These are phyloP conservation scores for Metarhizium robertsii DNA, from an alignment of 2,329 filamentous ascomycete species.

Conservation along the genomic window DNA sequence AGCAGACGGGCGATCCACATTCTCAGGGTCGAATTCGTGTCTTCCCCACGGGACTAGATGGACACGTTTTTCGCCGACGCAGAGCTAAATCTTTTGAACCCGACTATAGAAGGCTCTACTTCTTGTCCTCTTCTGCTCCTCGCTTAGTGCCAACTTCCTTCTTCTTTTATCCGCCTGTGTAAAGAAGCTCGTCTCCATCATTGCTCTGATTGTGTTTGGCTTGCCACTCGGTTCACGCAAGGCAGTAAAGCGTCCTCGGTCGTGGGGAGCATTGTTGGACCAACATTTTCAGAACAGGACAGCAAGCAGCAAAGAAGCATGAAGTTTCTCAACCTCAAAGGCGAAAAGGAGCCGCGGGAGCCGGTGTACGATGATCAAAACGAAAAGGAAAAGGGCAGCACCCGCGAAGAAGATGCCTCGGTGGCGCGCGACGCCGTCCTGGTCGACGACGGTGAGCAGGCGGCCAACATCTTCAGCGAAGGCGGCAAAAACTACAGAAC, in stretches of 20 bases:
- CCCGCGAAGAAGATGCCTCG: not conserved
- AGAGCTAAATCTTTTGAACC: not conserved
- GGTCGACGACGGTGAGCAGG: not conserved
- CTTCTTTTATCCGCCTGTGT: not conserved
- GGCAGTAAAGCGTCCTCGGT: no score
- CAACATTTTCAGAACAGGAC: no score
- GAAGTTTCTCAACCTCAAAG: not conserved
- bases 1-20: not conserved
- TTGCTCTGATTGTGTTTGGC: not conserved
- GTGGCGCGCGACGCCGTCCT: not conserved
- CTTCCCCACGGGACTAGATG: not conserved
- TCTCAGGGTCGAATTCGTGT: not conserved
- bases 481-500: conserved; percentile 24
- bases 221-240: not conserved
- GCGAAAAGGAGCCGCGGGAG: not conserved
- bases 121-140: not conserved
- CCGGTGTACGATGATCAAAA: not conserved
- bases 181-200: not conserved
- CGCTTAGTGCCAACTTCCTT: not conserved
- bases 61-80: not conserved
- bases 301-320: not conserved
- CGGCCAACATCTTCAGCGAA: conserved; percentile 19
- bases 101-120: not conserved
- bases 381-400: not conserved
- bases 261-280: no score